phyloP scores from a whole-genome alignment of 2,329 filamentous ascomycete genomes.

The Arthroderma uncinatum region DNA sequence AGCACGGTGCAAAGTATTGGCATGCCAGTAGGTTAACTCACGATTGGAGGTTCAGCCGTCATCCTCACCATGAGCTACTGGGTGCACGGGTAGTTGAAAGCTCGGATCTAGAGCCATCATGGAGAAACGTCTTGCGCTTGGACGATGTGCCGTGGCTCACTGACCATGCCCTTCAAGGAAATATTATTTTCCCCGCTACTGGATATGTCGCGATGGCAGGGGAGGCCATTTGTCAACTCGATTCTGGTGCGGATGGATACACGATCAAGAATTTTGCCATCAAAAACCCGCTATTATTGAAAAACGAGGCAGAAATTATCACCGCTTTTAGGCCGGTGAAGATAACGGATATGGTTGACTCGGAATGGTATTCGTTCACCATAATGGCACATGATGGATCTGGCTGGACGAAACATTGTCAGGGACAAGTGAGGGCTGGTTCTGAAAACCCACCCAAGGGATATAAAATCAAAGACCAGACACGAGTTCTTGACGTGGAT shows the following conservation, averaged over 20 bases:
- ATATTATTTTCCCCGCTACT: conserved; percentile 34
- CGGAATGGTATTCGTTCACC: conserved; percentile 12
- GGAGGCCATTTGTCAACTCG: conserved; percentile 26
- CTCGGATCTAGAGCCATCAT: conserved; percentile 24
- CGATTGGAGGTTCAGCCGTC: conserved; percentile 16
- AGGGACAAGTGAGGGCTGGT: conserved; percentile 12
- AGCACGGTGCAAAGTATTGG: conserved; percentile 15
- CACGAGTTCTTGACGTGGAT: background rate
- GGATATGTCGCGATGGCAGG: conserved; percentile 35
- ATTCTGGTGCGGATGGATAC: background rate
- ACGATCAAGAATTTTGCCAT: conserved; percentile 15
- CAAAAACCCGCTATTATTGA: conserved; percentile 17
- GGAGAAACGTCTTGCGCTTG: conserved; percentile 32
- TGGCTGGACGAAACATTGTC: conserved; percentile 20
- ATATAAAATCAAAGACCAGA: background rate
- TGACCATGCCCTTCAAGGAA: conserved; percentile 32
- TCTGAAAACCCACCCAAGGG: background rate
- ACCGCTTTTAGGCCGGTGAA: conserved; percentile 14
- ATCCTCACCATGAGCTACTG: conserved; percentile 17
- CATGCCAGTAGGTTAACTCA: conserved; percentile 17
- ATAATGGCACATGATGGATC: conserved; percentile 15
- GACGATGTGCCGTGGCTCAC: conserved; percentile 30
- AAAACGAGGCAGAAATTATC: conserved; percentile 17
- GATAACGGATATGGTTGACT: background rate
- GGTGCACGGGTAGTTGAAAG: conserved; percentile 21